Base-by-base conservation (phyloP, 805 yeast genomes). In the Candida tammaniensis region DNA sequence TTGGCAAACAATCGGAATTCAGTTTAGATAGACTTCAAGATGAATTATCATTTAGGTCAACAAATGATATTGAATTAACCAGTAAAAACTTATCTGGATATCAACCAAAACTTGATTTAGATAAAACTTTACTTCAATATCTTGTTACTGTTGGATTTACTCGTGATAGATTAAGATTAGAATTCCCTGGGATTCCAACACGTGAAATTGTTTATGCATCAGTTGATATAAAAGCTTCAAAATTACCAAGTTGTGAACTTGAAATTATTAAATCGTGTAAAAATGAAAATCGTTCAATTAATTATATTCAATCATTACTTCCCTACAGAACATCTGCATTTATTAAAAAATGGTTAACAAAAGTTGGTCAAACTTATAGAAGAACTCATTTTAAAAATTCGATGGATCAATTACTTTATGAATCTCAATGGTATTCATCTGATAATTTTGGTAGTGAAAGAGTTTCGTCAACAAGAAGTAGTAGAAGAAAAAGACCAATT, bases 371-470 rank as follows among this genome's bases (percentile, higher is more conserved):
- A 17, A 20, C 28, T 9, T 33, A 40, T 24, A 43, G 71, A 32
- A 51, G 47, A 39, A 51, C 52, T 9, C 50, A 44, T 17, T 63
- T 62, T 34, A 51, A 54, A 24, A 55, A 43, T 25, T 32, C 40
- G 5, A 44, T 50, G n/a, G 70, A 64, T 23, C 43, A 57, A 18
- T 52, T 67, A 17, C 42, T 61, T 7, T 66, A 64, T 38, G 68
- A 61, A 33, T 69, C 71, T 0, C 53, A 60, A 35, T 66, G 72
- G 72, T 55, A 52, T 27, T 31, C 54, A 1, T 51, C 58, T 24
- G 42, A 43, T 11, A 38, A 26, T n/a, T 42, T 38, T 29, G 33
- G 29, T 7, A 21, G 30, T 27, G 40, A 28, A 13, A 7, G 17
- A 12, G 3, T 4, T 5, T 7, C 17, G 4, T 17, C 23, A 3